Base-by-base conservation (phyloP, 164 flowering plant species). In the Sextonia rubra region DNA sequence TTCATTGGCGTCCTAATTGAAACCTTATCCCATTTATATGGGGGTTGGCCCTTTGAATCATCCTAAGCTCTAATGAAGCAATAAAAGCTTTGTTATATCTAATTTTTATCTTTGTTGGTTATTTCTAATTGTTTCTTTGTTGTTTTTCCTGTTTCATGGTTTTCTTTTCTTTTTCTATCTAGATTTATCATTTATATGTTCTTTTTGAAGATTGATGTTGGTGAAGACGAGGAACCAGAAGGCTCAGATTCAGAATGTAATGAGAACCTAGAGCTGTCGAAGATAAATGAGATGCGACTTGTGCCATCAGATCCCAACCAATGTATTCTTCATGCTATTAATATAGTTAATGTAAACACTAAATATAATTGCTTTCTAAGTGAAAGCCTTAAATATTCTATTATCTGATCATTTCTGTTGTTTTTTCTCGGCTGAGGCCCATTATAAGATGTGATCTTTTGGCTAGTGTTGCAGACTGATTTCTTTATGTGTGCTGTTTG, bases 281-380 rank as follows among this genome's bases (percentile, higher is more conserved):
- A 85, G 73, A 78, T 91, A 66, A 82, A 82, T n/a, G 98, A 94
- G 83, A 89, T 94, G 92, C 91, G 98, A 82, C 90, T 94, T 71
- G 80, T 94, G 79, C 97, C 97, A 24, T 86, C 97, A 22, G 92
- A 94, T 75, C 90, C 94, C 23, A 83, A 32, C 77, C 91, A 87
- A 73, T 85, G 98, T 94, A 90, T 63, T 61, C 63, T 71, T 22
- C 24, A 17, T 5, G 24, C 32, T 32, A 11, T 26, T 29, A 3
- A 0, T 63, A 12, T 26, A 22, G 2, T 29, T 74, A 0, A 52
- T 58, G 22, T 49, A 22, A 37, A 22, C n/a, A 20, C 52, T 32
- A 11, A 20, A 60, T 52, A 52, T 52, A 52, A 20, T 52, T 52
- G n/a, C 58, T 15, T 14, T 15, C 58, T 12, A 56, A 22, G 22